Evolutionary conservation across 305 asterid species (phyloP), one percentile per base, ranked within the genome.

Genomic region (Vinca major): DNA sequence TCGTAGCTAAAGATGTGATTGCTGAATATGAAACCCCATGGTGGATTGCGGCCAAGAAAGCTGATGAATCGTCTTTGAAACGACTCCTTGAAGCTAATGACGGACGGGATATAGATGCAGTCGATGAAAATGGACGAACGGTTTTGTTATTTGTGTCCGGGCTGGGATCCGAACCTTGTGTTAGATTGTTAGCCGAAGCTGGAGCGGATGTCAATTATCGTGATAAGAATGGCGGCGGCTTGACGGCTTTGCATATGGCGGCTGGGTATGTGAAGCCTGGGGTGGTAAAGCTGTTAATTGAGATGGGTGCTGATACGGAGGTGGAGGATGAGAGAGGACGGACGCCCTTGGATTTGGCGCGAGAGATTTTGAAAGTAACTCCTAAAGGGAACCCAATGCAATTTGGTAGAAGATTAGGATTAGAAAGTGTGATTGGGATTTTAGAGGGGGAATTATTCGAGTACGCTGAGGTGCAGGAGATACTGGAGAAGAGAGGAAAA

Each of bases 11-110:
- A 17, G 98, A 92, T 70, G 96, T 92, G 51, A 86, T 92, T 0
- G 80, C 96, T 20, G 98, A 92, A 77, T 92, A 84, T 78, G 97
- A 92, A 64, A 86, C 93, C 0, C 89, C 96, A 13, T 92, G 97
- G 98, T 92, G 98, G 98, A 88, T 77, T 58, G 97, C 95, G 39
- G 95, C 89, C 39, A 86, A 83, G 75, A 90, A 92, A 70, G 86
- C 88, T 19, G 96, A 90, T 73, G 91, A 68, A 26, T 72, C 80
- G 9, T 87, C 87, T 0, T 75, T 92, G n/a, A 50, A 55, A 67
- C 52, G 65, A 37, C 63, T 92, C 1, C 63, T 92, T 9, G 88
- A 80, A 5, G 71, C 85, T 55, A 76, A 68, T 55, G 89, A 83
- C 74, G 96, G 85, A 3, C 67, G 98, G 14, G 98, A 92, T 69